Evolutionary conservation across 78 protist species (phyloP).

Genomic region (Dictyostelium firmibasis): DNA sequence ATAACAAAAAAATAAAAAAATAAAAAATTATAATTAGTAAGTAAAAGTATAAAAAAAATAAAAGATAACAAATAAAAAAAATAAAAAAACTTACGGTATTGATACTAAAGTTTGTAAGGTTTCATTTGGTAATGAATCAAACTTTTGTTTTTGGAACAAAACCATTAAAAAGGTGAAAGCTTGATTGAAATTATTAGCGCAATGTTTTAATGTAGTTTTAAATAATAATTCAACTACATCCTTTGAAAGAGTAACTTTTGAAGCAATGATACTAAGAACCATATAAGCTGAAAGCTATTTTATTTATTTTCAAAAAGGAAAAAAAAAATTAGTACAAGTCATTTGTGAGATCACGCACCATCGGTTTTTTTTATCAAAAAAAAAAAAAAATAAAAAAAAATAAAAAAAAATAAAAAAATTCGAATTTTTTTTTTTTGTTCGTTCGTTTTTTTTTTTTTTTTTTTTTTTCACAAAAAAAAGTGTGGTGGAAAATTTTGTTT

Average conservation of each 20-base stretch:
- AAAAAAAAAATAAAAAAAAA: background rate
- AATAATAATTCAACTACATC: constrained; percentile 42
- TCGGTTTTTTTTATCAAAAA: background rate
- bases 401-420: background rate
- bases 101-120: background rate
- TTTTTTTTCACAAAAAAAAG: background rate
- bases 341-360: background rate
- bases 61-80: background rate
- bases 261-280: constrained; percentile 38
- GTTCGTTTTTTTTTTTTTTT: background rate
- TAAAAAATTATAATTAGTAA: too few relatives aligned
- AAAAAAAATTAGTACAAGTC: background rate
- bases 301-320: background rate
- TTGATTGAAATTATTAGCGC: background rate
- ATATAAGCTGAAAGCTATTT: constrained; percentile 54
- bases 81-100: constrained; percentile 25
- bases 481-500: background rate
- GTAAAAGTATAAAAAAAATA: too few relatives aligned
- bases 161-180: constrained; percentile 63
- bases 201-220: constrained; percentile 26
- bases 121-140: constrained; percentile 12
- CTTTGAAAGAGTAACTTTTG: constrained; percentile 7
- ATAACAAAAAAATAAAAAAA: background rate
- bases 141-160: constrained; percentile 53
- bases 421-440: background rate